These are phyloP conservation scores for Sporothrix schenckii DNA, from an alignment of 2,329 filamentous ascomycete species.

Conservation along the genomic window DNA sequence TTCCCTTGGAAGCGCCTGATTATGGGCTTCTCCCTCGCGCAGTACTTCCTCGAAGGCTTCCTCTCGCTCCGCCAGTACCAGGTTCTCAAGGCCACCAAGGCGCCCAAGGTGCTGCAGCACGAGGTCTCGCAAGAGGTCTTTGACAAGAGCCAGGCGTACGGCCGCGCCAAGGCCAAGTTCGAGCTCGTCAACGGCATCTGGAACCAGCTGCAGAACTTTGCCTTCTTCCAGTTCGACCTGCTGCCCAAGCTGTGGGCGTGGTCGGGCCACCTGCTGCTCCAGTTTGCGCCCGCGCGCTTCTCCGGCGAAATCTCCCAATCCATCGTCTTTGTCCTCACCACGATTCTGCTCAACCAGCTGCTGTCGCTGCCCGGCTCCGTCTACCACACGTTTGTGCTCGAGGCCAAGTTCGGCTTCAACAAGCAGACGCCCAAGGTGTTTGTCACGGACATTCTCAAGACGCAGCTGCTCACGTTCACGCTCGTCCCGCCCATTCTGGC, in stretches of 20 bases:
- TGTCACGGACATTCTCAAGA: conserved; percentile 88
- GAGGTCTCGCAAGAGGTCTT: conserved; percentile 89
- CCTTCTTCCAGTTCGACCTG: conserved; percentile 86
- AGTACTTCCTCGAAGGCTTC: conserved; percentile 88
- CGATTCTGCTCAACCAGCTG: conserved; percentile 78
- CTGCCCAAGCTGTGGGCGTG: conserved; percentile 88
- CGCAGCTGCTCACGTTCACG: conserved; percentile 76
- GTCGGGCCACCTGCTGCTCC: conserved; percentile 73
- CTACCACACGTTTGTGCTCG: conserved; percentile 93
- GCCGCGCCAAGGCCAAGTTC: conserved; percentile 92
- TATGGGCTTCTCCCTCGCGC: conserved; percentile 87
- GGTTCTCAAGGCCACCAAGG: conserved; percentile 75
- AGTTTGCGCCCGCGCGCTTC: conserved; percentile 76
- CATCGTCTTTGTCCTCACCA: conserved; percentile 86
- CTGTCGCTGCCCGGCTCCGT: conserved; percentile 79
- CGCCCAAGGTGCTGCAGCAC: conserved; percentile 82
- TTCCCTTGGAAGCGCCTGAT: conserved; percentile 99
- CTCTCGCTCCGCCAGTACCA: conserved; percentile 88
- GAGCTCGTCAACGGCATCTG: conserved; percentile 79
- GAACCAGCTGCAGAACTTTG: conserved; percentile 83
- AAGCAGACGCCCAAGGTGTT: conserved; percentile 92
- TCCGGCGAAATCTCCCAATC: conserved; percentile 92
- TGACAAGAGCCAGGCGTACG: conserved; percentile 95
- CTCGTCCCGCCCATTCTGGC: conserved; percentile 87
- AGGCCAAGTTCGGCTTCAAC: conserved; percentile 98